Evolutionary conservation across 2,329 filamentous ascomycete genomes (phyloP), one percentile per base, ranked within the genome.

Genomic region (Chalaropsis thielavioides): DNA sequence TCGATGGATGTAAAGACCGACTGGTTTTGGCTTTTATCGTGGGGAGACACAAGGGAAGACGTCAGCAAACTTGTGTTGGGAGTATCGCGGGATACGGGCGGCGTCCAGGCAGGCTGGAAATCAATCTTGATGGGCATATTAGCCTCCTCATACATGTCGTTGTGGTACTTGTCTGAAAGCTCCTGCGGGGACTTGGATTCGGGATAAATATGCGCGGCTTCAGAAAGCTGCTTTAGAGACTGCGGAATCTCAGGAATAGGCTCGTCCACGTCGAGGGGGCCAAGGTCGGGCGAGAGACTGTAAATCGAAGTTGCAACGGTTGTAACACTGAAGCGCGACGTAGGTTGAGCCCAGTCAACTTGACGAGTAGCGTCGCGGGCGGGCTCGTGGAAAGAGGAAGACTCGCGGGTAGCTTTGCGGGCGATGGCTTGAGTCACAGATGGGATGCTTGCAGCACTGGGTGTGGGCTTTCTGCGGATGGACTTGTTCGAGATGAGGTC

Each of bases 271-370:
- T 72, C 72, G 64, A 75, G 75, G 19, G 72, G 68, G 40, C 75
- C 75, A 40, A 73, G 69, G 61, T 73, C 76, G 64, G 74, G 77
- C 54, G 73, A 78, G 19, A 74, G 76, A 13, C 74, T 73, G 40
- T 74, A 73, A 56, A 78, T 73, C 4, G 82, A 80, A 1, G 83
- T 82, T 27, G 80, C 78, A 70, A 81, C 84, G 1, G 83, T 87
- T 7, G 82, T 85, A 68, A 81, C 76, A 73, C 84, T 88, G 72
- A 87, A 88, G 58, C 82, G 81, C 61, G 83, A 87, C 1, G 76
- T 73, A 5, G 82, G 82, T 65, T 82, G 79, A 13, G 75, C 73
- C 76, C 78, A 79, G 44, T 54, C 56, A 56, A 62, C 44, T 7
- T 79, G 66, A 19, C 35, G 17, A 10, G 10, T 59, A 15, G 49